phyloP scores from a whole-genome alignment of 768 basidiomycete species.

The Phylloporus arenicola region DNA sequence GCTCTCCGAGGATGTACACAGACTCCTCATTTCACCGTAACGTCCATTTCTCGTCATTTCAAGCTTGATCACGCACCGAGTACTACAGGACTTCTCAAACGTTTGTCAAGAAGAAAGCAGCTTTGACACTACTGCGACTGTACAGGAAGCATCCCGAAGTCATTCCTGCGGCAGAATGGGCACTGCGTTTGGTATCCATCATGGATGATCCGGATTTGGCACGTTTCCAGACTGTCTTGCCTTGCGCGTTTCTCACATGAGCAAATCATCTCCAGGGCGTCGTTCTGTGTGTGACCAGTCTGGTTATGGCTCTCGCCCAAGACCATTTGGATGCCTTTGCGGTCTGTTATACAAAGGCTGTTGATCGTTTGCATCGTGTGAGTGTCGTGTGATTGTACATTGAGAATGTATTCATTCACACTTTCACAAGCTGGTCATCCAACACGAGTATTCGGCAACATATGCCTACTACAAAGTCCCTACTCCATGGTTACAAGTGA shows the following conservation, averaged over 20 bases:
- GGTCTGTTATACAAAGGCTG: conserved; percentile 92
- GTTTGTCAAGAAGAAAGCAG: conserved; percentile 99
- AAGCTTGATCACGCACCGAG: conserved; percentile 11
- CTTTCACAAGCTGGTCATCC: conserved; percentile 69
- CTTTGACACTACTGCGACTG: conserved; percentile 83
- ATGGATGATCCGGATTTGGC: conserved; percentile 94
- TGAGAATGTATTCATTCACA: conserved; percentile 7
- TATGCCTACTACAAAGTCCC: conserved; percentile 99
- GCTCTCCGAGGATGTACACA: conserved; percentile 88
- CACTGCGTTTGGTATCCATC: conserved; percentile 85
- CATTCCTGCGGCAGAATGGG: conserved; percentile 93
- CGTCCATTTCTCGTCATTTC: conserved; percentile 18
- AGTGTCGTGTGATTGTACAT: conserved; percentile 13
- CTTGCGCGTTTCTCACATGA: background rate
- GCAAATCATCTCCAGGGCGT: conserved; percentile 60
- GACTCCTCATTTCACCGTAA: conserved; percentile 91
- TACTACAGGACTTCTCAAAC: conserved; percentile 75
- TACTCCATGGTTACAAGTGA: conserved; percentile 96
- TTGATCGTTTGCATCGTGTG: conserved; percentile 81
- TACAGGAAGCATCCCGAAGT: conserved; percentile 96
- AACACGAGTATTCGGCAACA: conserved; percentile 80
- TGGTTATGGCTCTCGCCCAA: conserved; percentile 92
- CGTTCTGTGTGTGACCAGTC: conserved; percentile 86
- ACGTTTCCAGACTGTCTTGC: conserved; percentile 13
- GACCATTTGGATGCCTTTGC: conserved; percentile 87